A percentile compares a stretch with the other conserved stretches of the same genome.
Evolutionary conservation across 2,329 filamentous ascomycete species (phyloP).

Genomic region (Whalleya microplaca): DNA sequence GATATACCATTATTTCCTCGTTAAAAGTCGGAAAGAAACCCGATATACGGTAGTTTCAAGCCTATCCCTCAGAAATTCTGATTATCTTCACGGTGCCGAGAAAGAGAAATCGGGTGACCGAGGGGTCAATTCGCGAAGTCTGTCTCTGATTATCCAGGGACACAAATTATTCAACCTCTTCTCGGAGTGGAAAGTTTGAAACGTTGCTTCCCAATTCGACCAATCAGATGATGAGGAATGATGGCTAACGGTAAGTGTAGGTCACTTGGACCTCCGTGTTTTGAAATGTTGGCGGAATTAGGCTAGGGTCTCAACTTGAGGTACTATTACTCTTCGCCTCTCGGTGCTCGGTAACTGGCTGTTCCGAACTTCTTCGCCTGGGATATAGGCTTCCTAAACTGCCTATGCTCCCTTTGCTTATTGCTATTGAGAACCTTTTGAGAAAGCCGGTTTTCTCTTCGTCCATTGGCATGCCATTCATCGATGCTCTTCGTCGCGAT

Average conservation of each 20-base stretch:
- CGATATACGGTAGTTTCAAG: not conserved
- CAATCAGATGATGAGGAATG: not conserved
- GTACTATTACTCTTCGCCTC: conserved; percentile 23
- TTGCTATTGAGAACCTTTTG: conserved; percentile 29
- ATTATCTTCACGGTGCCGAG: no score
- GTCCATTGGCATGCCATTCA: conserved; percentile 12
- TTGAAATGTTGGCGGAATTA: not conserved
- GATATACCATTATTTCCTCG: not conserved
- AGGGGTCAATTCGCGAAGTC: no score
- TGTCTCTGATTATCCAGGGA: no score
- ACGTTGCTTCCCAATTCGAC: no score
- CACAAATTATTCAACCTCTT: no score
- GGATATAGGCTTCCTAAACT: conserved; percentile 15
- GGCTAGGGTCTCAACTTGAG: conserved; percentile 10
- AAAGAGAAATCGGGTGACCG: no score
- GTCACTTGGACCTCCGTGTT: not conserved
- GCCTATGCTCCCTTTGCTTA: conserved; percentile 26
- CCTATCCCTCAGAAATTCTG: not conserved
- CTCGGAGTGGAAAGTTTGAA: no score
- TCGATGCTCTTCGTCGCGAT: conserved; percentile 29
- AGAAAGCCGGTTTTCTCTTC: conserved; percentile 27
- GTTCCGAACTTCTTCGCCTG: conserved; percentile 25
- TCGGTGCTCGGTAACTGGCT: conserved; percentile 26
- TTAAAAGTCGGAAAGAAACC: not conserved
- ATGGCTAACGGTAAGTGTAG: not conserved